Evolutionary conservation across 352 stramenopile genomes (phyloP), one percentile per base, ranked within the genome.

Genomic region (Thalassiosira sp.): DNA sequence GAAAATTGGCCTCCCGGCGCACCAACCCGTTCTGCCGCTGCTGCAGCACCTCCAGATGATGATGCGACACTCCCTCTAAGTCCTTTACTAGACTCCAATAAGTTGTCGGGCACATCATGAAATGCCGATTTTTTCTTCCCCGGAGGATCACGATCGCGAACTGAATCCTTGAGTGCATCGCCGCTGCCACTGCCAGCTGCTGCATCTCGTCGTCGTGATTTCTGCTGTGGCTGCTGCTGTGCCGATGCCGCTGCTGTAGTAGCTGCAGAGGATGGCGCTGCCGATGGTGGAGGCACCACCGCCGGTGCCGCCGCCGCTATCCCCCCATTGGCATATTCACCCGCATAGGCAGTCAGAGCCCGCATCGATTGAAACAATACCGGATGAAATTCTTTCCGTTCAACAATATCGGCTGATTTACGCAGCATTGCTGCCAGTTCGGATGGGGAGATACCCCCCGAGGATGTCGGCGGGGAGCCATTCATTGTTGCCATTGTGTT

Each of bases 291-390:
- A 10, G 3, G 28, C 8, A n/a, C 15, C 0, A 6, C 25, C 46
- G 20, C 35, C 25, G 18, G 46, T n/a, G 3, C 27, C 27, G 3
- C 67, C 3, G 51, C 1, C 24, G 64, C 53, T 48, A 49, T 65
- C 6, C 27, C 18, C 22, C 62, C 68, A 18, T 79, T 49, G 31
- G 63, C 70, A 56, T 84, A 77, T 52, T 84, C 76, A 0, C 63
- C 76, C 1, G 70, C 69, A 58, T 87, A 88, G 6, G 60, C 62
- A 3, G 71, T 78, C n/a, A 88, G 75, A n/a, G 76, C 70, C 58
- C 74, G 58, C 54, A 88, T 76, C 1, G 84, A 81, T 24, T 84
- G 74, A 51, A 85, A 90, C 27, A 88, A 56, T 22, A 90, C 40
- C 3, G 77, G 68, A 46, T 80, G 58, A 40, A 88, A 87, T 66